Conservation (phyloP, 257 asterid species). For the Coffea canephora region DNA sequence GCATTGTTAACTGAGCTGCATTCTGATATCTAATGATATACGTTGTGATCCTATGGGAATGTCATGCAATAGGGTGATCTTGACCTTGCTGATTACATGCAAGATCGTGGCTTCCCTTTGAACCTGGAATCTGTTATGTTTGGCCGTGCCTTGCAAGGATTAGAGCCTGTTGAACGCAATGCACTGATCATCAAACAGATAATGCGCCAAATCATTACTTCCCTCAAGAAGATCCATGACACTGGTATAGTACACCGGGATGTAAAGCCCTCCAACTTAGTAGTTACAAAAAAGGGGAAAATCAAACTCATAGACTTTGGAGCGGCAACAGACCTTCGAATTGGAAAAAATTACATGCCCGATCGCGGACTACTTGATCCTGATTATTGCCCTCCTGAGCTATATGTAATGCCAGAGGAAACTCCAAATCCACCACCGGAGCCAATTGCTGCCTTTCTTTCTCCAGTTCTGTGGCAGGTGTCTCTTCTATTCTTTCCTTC, state of each 20-base stretch:
- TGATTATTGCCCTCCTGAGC: constrained; percentile 95
- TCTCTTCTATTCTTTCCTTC: neutral
- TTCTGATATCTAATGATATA: neutral
- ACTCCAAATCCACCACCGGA: constrained; percentile 98
- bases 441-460: constrained; percentile 87
- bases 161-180: constrained; percentile 63
- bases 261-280: constrained; percentile 95
- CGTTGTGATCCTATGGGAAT: constrained; percentile 11
- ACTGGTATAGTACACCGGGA: constrained; percentile 95
- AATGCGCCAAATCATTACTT: constrained; percentile 86
- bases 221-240: constrained; percentile 81
- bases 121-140: constrained; percentile 82
- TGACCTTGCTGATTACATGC: constrained; percentile 87
- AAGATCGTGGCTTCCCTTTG: constrained; percentile 75
- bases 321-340: constrained; percentile 95
- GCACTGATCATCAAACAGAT: constrained; percentile 89
- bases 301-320: constrained; percentile 95
- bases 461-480: constrained; percentile 95
- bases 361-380: constrained; percentile 84
- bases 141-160: constrained; percentile 76
- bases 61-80: constrained; percentile 71
- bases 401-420: constrained; percentile 95
- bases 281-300: constrained; percentile 82
- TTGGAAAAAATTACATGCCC: constrained; percentile 89
- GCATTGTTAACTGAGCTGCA: neutral